These are phyloP conservation scores for Leccinum pachyderme DNA, from an alignment of 1,284 basidiomycete genomes.

Conservation along the genomic window DNA sequence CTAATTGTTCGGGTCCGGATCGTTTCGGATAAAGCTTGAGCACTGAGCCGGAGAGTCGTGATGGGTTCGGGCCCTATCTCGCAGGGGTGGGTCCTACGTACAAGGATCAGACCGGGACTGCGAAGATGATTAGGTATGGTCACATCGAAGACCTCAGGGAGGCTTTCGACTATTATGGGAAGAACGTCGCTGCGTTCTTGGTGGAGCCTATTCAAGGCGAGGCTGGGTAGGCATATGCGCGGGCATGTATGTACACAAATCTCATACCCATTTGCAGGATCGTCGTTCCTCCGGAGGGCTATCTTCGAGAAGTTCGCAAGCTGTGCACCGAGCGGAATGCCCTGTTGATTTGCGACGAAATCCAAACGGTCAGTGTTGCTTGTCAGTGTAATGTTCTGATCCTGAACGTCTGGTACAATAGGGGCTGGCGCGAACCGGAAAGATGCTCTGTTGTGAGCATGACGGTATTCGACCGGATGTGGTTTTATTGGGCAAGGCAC, in stretches of 20 bases:
- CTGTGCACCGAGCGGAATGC: slow-evolving; percentile 95
- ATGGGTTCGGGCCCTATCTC: slow-evolving; percentile 90
- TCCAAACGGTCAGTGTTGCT: slow-evolving; percentile 73
- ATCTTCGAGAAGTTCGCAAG: slow-evolving; percentile 74
- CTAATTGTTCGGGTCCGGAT: slow-evolving; percentile 3
- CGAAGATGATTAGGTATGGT: slow-evolving; percentile 76
- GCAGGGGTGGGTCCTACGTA: slow-evolving; percentile 81
- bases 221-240: slow-evolving; percentile 71
- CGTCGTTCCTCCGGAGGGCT: slow-evolving; percentile 89
- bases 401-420: slow-evolving; percentile 28
- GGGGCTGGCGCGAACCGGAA: slow-evolving; percentile 83
- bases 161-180: slow-evolving; percentile 80
- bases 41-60: slow-evolving; percentile 89
- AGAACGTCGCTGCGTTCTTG: slow-evolving; percentile 89
- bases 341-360: slow-evolving; percentile 95
- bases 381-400: background rate
- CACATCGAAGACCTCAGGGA: slow-evolving; percentile 79
- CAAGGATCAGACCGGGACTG: slow-evolving; percentile 46
- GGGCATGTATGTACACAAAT: background rate
- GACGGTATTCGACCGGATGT: slow-evolving; percentile 91
- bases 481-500: slow-evolving; percentile 92
- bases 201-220: slow-evolving; percentile 99
- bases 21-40: slow-evolving; percentile 66
- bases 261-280: slow-evolving; percentile 56
- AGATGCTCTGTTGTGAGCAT: slow-evolving; percentile 88